Base-by-base conservation (phyloP, 176 grass and related monocot species). In the Zea luxurians region DNA sequence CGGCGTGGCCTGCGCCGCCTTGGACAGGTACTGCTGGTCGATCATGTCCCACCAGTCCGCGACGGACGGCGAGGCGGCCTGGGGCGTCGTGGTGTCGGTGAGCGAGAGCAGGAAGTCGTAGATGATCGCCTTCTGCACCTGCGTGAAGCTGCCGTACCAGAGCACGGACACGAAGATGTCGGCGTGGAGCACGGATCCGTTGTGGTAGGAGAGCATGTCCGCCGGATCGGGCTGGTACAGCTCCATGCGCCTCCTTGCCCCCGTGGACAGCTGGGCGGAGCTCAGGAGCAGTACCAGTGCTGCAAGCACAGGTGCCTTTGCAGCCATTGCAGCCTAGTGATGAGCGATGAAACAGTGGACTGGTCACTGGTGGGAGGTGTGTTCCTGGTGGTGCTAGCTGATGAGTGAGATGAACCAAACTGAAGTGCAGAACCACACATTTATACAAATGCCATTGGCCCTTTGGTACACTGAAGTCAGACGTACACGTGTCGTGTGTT, bases 21-120 rank as follows among this genome's bases (percentile, higher is more conserved):
- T 93, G 53, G 86, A 83, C 12, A 97, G 61, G 86, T 97, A 97
- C 1, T 88, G 20, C 62, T 81, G 75, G 55, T 93, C 91, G 10
- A 93, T 91, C 88, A 75, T 91, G 78, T 12, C 37, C 91, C 91
- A 97, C 93, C 93, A 97, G 3, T 86, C 63, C 13, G 88, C 48
- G 0, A 89, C 82, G 5, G 91, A 93, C 62, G 91, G 93, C 44
- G 77, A 61, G 50, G 84, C 8, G 10, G 53, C 75, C 27, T 76
- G 72, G 2, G 76, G 27, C 49, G 4, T 77, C 27, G 79, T 8
- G 1, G 84, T n/a, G n/a, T n/a, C n/a, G n/a, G n/a, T 85, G 81
- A 97, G 78, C 16, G 93, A 97, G 48, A 83, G 81, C 57, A 97
- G 72, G 78, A 97, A 97, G 68, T 93, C 91, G 78, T 80, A 36